phyloP scores from a whole-genome alignment of 1,284 basidiomycete genomes.

The Leccinum pallidistipes region DNA sequence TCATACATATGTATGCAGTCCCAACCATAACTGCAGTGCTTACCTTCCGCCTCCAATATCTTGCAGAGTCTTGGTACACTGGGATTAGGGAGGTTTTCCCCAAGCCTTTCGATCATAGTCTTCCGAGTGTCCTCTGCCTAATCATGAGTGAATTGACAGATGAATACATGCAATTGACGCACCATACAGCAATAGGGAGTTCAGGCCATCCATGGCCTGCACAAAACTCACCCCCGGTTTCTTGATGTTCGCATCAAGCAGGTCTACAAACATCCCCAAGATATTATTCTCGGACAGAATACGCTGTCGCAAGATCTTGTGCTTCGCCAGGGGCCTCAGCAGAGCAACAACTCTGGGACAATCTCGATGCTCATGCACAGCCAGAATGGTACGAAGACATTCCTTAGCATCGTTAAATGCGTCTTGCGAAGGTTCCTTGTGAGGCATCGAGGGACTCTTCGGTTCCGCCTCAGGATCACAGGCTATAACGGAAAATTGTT shows the following conservation, averaged over 20 bases:
- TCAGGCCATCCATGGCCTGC: slow-evolving; percentile 26
- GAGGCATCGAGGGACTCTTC: background rate
- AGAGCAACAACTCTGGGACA: slow-evolving; percentile 26
- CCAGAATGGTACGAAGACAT: slow-evolving; percentile 14
- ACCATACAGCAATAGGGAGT: slow-evolving; percentile 17
- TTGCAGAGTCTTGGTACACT: slow-evolving; percentile 14
- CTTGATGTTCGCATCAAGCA: slow-evolving; percentile 18
- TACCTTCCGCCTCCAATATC: slow-evolving; percentile 15
- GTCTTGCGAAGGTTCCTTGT: background rate
- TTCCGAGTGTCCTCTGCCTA: slow-evolving; percentile 12
- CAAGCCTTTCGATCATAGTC: slow-evolving; percentile 14
- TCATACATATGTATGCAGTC: background rate
- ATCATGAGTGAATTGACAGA: slow-evolving; percentile 1
- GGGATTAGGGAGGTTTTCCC: background rate
- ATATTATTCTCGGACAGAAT: slow-evolving; percentile 14
- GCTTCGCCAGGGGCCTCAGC: slow-evolving; percentile 21
- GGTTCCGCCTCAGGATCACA: slow-evolving; percentile 1
- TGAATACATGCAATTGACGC: background rate
- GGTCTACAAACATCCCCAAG: slow-evolving; percentile 10
- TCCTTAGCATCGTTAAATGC: slow-evolving; percentile 11
- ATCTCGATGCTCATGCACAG: slow-evolving; percentile 15
- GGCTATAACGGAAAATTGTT: slow-evolving; percentile 4
- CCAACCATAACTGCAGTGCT: background rate
- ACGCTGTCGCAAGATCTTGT: slow-evolving; percentile 10
- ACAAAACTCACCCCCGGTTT: slow-evolving; percentile 13